Evolutionary conservation across 208 protist genomes (phyloP), one percentile per base, ranked within the genome.

Genomic region (Wallacemonas collosoma): DNA sequence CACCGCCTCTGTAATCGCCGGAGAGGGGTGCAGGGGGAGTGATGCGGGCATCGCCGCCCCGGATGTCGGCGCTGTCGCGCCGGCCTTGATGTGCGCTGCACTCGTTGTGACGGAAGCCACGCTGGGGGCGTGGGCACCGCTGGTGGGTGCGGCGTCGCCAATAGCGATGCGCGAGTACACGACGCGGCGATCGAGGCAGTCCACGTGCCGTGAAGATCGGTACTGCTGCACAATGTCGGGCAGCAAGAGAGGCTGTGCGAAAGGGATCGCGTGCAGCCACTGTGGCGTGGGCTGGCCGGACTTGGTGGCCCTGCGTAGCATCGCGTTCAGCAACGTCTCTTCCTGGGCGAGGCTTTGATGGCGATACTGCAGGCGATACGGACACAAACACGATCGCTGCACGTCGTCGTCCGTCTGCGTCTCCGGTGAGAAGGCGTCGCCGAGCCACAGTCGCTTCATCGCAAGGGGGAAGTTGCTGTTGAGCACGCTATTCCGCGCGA

Each of bases 401-500:
- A 95, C 80, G 60, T 94, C 88, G 77, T 92, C 91, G 48, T 83
- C 85, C 6, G 72, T 57, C 50, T 63, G 75, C 35, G 72, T 71
- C 3, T 85, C 43, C 5, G 65, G 12, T 43, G 79, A 62, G 77
- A 91, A 94, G 38, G 76, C 63, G 50, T 91, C 75, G n/a, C 89
- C 87, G 1, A 98, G 72, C 89, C 90, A 96, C 60, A 80, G 68
- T 60, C 77, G 68, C 75, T 96, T 95, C 67, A 83, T 78, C 57
- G 79, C 79, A 36, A 83, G 51, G 2, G 88, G 86, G 79, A 97
- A 98, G 71, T 86, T 92, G 77, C 86, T 93, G 73, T 94, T 95
- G 4, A 96, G 66, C 11, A 98, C 91, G 76, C 88, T 94, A 85
- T 98, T 98, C n/a, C 92, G 80, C 39, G 89, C 89, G 40, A 98